phyloP scores from a whole-genome alignment of 1,284 basidiomycete species.

The Exobasidium cylindrosporum region DNA sequence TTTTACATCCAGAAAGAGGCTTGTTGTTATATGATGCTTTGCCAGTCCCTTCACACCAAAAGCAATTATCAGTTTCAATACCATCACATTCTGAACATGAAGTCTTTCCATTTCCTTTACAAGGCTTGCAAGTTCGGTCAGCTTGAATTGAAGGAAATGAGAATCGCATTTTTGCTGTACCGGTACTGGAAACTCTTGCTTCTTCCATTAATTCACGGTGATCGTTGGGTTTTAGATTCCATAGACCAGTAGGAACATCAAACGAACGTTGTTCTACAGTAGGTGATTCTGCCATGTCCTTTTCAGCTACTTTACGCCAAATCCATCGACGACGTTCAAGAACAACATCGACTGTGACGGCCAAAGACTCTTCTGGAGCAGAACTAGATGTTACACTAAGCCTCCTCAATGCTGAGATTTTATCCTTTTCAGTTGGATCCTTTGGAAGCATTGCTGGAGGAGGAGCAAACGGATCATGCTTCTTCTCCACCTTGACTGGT shows the following conservation, averaged over 20 bases:
- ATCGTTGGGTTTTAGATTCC: neutral
- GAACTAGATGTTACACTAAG: neutral
- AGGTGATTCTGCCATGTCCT: neutral
- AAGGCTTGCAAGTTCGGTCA: neutral
- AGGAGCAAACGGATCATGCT: neutral
- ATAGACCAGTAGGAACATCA: neutral
- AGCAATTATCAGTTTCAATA: neutral
- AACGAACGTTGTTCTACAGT: neutral
- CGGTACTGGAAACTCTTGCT: neutral
- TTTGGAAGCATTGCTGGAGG: neutral
- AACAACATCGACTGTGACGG: neutral
- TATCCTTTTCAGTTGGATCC: neutral
- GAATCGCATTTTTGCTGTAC: neutral
- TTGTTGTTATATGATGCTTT: neutral
- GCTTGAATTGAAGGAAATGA: neutral
- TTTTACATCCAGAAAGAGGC: neutral
- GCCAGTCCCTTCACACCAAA: neutral
- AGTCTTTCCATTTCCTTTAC: neutral
- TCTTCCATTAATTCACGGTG: neutral
- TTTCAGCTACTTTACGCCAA: neutral
- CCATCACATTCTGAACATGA: neutral
- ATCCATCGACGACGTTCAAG: neutral
- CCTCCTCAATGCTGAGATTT: neutral
- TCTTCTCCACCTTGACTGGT: neutral
- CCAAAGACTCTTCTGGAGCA: neutral